These are phyloP conservation scores for Diaporthe aspalathi DNA, from an alignment of 2,329 filamentous ascomycete species.

Conservation along the genomic window DNA sequence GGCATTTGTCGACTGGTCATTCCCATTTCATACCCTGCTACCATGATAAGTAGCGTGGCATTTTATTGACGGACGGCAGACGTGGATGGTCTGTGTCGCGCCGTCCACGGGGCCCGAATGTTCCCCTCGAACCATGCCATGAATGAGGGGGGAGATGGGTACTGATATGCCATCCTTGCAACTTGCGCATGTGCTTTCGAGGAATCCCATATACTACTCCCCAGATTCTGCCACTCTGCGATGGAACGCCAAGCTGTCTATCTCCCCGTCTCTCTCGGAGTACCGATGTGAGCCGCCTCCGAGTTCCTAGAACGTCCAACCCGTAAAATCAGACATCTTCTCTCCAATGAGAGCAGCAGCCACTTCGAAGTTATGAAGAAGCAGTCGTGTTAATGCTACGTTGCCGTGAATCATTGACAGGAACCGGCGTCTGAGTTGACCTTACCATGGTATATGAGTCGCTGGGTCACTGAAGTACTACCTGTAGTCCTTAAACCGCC, in stretches of 20 bases:
- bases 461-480: not conserved
- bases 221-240: slow-evolving; percentile 17
- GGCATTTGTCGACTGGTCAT: slow-evolving; percentile 14
- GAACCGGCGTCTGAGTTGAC: not conserved
- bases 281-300: not conserved
- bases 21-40: not conserved
- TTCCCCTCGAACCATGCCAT: not conserved
- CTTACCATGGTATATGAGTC: not conserved
- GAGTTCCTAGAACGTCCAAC: not conserved
- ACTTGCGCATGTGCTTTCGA: not conserved
- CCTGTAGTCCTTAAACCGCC: no score
- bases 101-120: slow-evolving; percentile 6
- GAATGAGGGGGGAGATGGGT: not conserved
- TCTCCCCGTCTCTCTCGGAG: not conserved
- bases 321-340: not conserved
- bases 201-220: not conserved
- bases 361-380: no score
- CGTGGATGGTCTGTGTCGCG: not conserved
- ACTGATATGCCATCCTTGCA: not conserved
- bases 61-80: not conserved
- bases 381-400: no score
- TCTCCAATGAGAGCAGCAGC: not conserved
- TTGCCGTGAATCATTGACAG: no score
- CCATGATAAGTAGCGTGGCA: not conserved
- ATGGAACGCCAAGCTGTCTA: not conserved